phyloP scores from a whole-genome alignment of 2,329 filamentous ascomycete genomes.

The Alternaria angustiovoidea region DNA sequence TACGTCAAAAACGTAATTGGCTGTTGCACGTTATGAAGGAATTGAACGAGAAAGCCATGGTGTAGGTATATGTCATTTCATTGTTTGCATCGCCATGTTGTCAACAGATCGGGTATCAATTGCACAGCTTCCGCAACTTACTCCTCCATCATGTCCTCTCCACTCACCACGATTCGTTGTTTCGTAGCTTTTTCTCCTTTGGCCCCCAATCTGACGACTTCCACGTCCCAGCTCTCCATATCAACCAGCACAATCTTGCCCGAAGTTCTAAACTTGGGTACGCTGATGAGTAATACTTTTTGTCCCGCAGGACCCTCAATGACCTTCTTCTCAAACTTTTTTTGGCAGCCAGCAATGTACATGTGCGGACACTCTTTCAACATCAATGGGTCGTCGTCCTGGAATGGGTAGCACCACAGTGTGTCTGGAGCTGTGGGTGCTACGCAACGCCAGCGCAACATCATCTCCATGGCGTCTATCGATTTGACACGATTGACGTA shows the following conservation, averaged over 20 bases:
- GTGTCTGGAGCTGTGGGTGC: constrained; percentile 97
- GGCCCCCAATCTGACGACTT: constrained; percentile 61
- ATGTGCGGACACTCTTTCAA: constrained; percentile 86
- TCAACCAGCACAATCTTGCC: constrained; percentile 85
- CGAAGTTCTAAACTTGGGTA: constrained; percentile 82
- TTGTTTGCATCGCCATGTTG: neutral
- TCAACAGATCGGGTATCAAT: constrained; percentile 10
- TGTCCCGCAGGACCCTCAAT: constrained; percentile 73
- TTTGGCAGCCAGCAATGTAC: constrained; percentile 88
- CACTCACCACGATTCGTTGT: neutral
- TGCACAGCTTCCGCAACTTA: neutral
- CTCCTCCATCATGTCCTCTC: constrained; percentile 2
- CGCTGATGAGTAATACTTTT: constrained; percentile 76
- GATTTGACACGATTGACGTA: constrained; percentile 83
- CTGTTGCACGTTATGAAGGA: neutral
- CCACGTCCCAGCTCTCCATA: constrained; percentile 81
- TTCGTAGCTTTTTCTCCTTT: neutral
- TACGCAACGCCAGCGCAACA: constrained; percentile 88
- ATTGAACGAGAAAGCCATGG: neutral
- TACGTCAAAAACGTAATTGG: neutral
- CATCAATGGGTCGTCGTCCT: constrained; percentile 91
- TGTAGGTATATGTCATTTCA: neutral
- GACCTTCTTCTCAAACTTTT: constrained; percentile 74
- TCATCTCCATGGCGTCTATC: constrained; percentile 90
- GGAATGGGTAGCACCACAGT: constrained; percentile 95